Base-by-base conservation (phyloP, 768 basidiomycete species). In the Asterophora lycoperdoides region DNA sequence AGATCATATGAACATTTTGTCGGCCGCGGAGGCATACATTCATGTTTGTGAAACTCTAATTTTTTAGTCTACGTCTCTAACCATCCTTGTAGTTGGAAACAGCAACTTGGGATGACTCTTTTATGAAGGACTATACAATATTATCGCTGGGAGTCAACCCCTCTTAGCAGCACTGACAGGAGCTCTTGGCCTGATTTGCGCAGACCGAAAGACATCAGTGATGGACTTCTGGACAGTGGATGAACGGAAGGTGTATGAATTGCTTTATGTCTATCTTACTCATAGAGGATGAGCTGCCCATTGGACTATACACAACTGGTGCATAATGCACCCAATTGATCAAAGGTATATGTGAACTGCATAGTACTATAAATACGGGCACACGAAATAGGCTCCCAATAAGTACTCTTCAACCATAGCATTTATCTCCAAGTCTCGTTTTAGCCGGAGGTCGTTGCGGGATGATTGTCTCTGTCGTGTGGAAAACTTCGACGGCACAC, bases 401-500 rank as follows among this genome's bases (percentile, higher is more conserved):
- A n/a, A n/a, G n/a, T n/a, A 10, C 11, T 37, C 23, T 43, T 69
- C 57, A 88, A 42, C 86, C 86, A 56, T 87, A 85, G 88, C 86
- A 89, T 63, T 85, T 82, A 41, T 76, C 74, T 8, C 81, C 84
- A 2, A 82, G 67, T 52, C 70, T 77, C 19, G 70, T 80, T 52
- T 69, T 66, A 1, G 82, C 78, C 30, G 79, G 73, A 3, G 79
- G 74, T 30, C 93, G 78, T 56, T 83, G 80, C 0, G 93, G 92
- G 50, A 97, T 90, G 52, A 72, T 73, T 2, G 89, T 73, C 52
- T 84, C 74, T 0, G 66, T 83, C 57, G 97, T 94, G 28, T 88
- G 68, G 68, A 93, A 96, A 0, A 87, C 78, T 53, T 92, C 79
- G 57, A 90, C 96, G 7, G 95, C 93, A 9, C 85, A 80, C 93